Evolutionary conservation across 2,329 filamentous ascomycete genomes (phyloP), one percentile per base, ranked within the genome.

Genomic region (Capronia epimyces): DNA sequence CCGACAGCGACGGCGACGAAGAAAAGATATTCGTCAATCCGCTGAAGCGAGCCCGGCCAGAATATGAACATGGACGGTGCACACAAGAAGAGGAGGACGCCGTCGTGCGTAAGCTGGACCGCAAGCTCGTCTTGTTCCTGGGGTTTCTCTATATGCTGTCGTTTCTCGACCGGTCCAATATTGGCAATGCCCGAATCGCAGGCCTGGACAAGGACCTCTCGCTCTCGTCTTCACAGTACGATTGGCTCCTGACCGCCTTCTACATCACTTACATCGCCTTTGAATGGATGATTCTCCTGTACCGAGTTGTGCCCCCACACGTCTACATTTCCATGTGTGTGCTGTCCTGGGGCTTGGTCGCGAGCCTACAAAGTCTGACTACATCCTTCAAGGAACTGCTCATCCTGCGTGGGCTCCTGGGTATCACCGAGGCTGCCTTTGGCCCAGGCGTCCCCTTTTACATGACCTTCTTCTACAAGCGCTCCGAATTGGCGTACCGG

Each of bases 81-180:
- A 70, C 71, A 3, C 46, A 73, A 1, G 83, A 89, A 47, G 89
- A 96, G 66, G 89, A 94, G 64, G 71, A 67, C 18, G 72, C 75
- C 3, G 83, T 94, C 7, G 75, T 89, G 49, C 76, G 75, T 63
- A 89, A 87, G 69, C 81, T 95, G 60, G 89, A 95, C 66, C 75
- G 80, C 49, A 80, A 78, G 57, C 76, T 96, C 46, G 87, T 95
- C 4, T 66, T 87, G 1, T 94, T 95, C 65, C 77, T 95, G 57
- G 86, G 87, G 9, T 66, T 91, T 52, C 75, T 95, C 10, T 96
- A 93, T 65, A 79, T 94, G 75, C 73, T 95, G 55, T 86, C 83
- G 56, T 95, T 95, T 65, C 70, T 95, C 58, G 89, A 95, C 67
- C 78, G 89, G 59, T 90, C 87, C 15, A 95, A 80, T 63, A 79